A percentile compares a stretch with the other conserved stretches of the same genome.
Conservation (phyloP, 176 grass and related monocot genomes). For the bread wheat (Triticum aestivum) region IWGSC_CS_RefSeq_v2.1 NC_057810.1:711458439-711458938, state of each 20-base stretch:
- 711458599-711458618: not conserved
- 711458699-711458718: conserved; percentile 80
- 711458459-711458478: not conserved
- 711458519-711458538: conserved; percentile 98
- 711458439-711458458: conserved; percentile 6
- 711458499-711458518: conserved; percentile 81
- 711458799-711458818: too few species aligned
- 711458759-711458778: not conserved
- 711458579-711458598: not conserved
- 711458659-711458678: conserved; percentile 77
- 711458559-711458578: conserved; percentile 92
- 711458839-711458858: not conserved
- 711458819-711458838: not conserved
- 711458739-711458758: not conserved
- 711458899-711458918: not conserved
- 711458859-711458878: not conserved
- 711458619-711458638: not conserved
- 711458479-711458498: not conserved
- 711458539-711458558: conserved; percentile 89
- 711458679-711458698: conserved; percentile 73
- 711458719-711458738: conserved; percentile 60
- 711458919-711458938: conserved; percentile 30
- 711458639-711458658: conserved; percentile 6
- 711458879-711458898: conserved; percentile 48
- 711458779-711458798: too few species aligned